Percentiles rank a stretch among this genome's conserved stretches.
Conservation (phyloP, 768 basidiomycete genomes). For the Psilocybe sp. region DNA sequence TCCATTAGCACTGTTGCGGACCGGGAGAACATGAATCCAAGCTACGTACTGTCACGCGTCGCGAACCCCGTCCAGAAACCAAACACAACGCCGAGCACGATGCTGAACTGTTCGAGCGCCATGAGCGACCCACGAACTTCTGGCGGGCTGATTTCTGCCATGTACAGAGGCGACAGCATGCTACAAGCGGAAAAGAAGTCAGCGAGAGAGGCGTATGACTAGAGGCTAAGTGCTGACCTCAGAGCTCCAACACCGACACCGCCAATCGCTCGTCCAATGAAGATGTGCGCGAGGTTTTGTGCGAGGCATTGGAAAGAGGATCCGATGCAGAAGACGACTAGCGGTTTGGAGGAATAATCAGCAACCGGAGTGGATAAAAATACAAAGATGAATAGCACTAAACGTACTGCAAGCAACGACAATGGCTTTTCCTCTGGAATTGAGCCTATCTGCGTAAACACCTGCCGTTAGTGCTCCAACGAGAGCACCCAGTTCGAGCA, state of each 20-base stretch:
- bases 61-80: constrained; percentile 83
- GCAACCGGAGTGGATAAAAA: neutral
- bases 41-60: constrained; percentile 56
- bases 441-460: constrained; percentile 56
- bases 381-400: neutral
- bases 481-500: constrained; percentile 76
- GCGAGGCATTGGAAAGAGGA: constrained; percentile 69
- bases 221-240: constrained; percentile 36
- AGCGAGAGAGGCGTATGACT: constrained; percentile 8
- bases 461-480: constrained; percentile 70
- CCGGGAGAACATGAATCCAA: neutral
- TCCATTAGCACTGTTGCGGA: neutral
- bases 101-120: constrained; percentile 77
- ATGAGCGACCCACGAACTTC: constrained; percentile 77
- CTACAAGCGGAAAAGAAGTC: constrained; percentile 29
- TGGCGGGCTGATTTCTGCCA: constrained; percentile 82
- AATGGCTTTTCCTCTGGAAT: constrained; percentile 67
- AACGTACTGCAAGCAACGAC: constrained; percentile 62
- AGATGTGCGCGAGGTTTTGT: constrained; percentile 50
- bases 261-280: constrained; percentile 70
- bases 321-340: constrained; percentile 71
- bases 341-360: neutral
- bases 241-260: constrained; percentile 80
- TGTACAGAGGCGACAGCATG: constrained; percentile 79
- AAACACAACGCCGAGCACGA: constrained; percentile 77